These are phyloP conservation scores for Bruguiera sexangula DNA, from an alignment of 345 rosid genomes.

Conservation along the genomic window DNA sequence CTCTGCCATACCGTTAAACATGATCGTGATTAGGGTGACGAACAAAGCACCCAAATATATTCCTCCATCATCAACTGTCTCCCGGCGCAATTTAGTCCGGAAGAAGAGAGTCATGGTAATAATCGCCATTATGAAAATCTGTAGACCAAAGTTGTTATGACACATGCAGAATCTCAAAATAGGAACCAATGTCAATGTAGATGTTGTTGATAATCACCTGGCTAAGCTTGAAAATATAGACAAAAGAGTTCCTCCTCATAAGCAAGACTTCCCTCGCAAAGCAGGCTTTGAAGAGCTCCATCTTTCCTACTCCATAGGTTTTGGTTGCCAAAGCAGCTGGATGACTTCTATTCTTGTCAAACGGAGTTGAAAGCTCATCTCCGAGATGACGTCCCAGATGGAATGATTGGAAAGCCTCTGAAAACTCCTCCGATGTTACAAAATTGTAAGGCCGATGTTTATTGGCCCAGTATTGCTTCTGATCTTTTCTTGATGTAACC, in stretches of 20 bases:
- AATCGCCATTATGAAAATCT: slow-evolving; percentile 29
- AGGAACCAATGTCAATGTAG: neutral
- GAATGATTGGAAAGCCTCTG: slow-evolving; percentile 45
- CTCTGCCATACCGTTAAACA: slow-evolving; percentile 77
- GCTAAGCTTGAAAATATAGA: slow-evolving; percentile 42
- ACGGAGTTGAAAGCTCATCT: slow-evolving; percentile 42
- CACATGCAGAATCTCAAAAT: neutral
- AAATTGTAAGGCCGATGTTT: slow-evolving; percentile 40
- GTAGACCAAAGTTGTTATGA: neutral
- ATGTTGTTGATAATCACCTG: slow-evolving; percentile 33
- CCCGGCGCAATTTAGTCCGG: slow-evolving; percentile 32
- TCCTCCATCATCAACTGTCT: slow-evolving; percentile 42
- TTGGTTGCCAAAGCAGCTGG: slow-evolving; percentile 46
- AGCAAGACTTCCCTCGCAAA: slow-evolving; percentile 44
- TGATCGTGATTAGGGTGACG: slow-evolving; percentile 40
- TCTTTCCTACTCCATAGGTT: slow-evolving; percentile 39
- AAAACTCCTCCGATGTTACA: slow-evolving; percentile 38
- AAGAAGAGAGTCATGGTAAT: slow-evolving; percentile 28
- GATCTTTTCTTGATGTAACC: slow-evolving; percentile 59
- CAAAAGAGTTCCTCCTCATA: slow-evolving; percentile 52
- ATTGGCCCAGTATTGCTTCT: slow-evolving; percentile 53
- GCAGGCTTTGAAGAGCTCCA: slow-evolving; percentile 48
- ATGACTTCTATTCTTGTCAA: slow-evolving; percentile 43
- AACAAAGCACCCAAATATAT: slow-evolving; percentile 61
- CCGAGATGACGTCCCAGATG: slow-evolving; percentile 31